Evolutionary conservation across 768 basidiomycete species (phyloP), one percentile per base, ranked within the genome.

Genomic region (Calvatia gigantea): DNA sequence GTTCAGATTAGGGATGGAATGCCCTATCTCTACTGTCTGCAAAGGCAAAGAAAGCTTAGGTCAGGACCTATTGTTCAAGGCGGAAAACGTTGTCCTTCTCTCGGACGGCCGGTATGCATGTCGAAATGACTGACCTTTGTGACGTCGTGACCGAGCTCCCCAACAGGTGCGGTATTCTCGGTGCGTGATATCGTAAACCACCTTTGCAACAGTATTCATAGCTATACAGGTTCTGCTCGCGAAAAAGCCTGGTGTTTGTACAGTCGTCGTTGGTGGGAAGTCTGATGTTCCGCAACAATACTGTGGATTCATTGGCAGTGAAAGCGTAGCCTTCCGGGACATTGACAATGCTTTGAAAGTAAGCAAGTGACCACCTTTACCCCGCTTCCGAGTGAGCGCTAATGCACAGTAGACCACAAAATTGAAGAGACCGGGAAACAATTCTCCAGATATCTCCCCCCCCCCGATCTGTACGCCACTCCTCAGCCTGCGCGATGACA

Each of bases 251-350:
- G 81, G 81, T 29, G 77, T 75, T 23, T 79, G 70, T 61, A 82
- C 79, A 6, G 77, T 80, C n/a, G 81, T 85, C 2, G 60, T 81
- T n/a, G 82, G 82, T 23, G 84, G 83, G 32, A 75, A 75, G 60
- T 62, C 71, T 9, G 72, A 67, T 46, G 66, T 75, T 7, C 66
- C 64, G 32, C 83, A 48, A 32, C 46, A 48, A 9, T 48, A 35
- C 11, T 48, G 46, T 48, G 46, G 46, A n/a, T 48, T 48, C n/a
- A 32, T 48, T 33, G 46, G 46, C 12, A 32, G 32, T 5, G 19
- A 48, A 21, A 21, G 46, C n/a, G 46, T 33, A 32, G 33, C 29
- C 32, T 48, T 48, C 17, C 31, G 32, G 15, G 46, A 48, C n/a
- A 47, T 47, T 5, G 46, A 47, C 19, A 47, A 37, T 25, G 23